Base-by-base conservation (phyloP, 257 asterid species). In the Solanum sitiens region DNA sequence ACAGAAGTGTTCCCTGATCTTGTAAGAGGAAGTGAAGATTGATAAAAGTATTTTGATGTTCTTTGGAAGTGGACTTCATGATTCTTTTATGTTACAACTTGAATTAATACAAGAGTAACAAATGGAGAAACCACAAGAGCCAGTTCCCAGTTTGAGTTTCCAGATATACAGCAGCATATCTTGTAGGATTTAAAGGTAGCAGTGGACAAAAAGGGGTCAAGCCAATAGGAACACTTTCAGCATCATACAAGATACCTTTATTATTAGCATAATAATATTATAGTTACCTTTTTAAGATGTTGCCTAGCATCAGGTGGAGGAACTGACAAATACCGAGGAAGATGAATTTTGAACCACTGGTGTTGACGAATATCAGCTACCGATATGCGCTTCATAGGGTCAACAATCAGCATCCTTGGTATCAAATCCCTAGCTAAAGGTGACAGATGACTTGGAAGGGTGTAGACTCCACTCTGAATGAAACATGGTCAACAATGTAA, bases 401-500 rank as follows among this genome's bases (percentile, higher is more conserved):
- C 98, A 90, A 97, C 98, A 42, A 94, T 87, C 83, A 97, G 95
- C 99, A 97, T 90, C 91, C 95, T 92, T 89, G 95, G 95, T 88
- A 97, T 95, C 89, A 97, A 91, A 90, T 95, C 96, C 87, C 98
- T 95, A 88, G 98, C 98, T 89, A 97, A 98, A 68, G 92, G 40
- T 20, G 98, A 97, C 87, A 97, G 90, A 93, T 97, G 98, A 89
- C 98, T 95, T 83, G 99, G 99, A 91, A 97, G 98, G 70, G 98
- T 95, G 90, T 97, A 97, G 44, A 93, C 20, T 61, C 99, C 98
- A 89, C 94, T 93, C 98, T 96, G 89, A 89, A 91, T 83, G 56
- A 37, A 53, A 88, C 9, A 37, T 71, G 32, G 25, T 72, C 76
- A 76, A 79, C 88, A 15, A 68, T 59, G 84, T 68, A 83, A 85